Conservation (phyloP, 2,329 filamentous ascomycete genomes). For the Fusarium liriodendri region DNA sequence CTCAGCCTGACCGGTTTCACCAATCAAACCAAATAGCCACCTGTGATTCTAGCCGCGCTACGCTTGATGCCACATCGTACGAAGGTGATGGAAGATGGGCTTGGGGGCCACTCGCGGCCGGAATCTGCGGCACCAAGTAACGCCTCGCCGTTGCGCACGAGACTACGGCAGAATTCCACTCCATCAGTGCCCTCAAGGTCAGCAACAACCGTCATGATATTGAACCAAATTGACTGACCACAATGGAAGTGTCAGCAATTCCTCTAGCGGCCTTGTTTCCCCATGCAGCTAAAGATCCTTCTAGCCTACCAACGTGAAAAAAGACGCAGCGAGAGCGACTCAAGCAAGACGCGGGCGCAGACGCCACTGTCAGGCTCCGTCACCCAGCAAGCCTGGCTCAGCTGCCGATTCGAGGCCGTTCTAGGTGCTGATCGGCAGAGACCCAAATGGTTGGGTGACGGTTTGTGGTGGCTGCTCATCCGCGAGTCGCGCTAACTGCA, state of each 20-base stretch:
- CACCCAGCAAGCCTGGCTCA: conserved; percentile 14
- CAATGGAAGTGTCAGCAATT: conserved; percentile 6
- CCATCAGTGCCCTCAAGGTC: conserved; percentile 1
- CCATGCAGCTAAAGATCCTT: conserved; percentile 20
- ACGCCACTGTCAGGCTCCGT: conserved; percentile 35
- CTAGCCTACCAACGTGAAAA: conserved; percentile 23
- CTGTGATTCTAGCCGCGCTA: conserved; percentile 19
- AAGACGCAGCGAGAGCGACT: conserved; percentile 35
- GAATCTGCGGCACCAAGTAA: conserved; percentile 26
- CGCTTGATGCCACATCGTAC: conserved; percentile 2
- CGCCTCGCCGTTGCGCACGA: conserved; percentile 31
- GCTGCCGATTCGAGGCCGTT: conserved; percentile 36
- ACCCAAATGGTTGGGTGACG: conserved; percentile 33
- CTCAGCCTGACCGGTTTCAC: conserved; percentile 12
- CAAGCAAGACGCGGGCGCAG: conserved; percentile 25
- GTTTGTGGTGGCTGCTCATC: conserved; percentile 35
- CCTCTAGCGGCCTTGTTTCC: conserved; percentile 14
- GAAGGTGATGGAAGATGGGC: conserved; percentile 10
- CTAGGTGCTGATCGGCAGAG: conserved; percentile 37
- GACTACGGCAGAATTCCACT: not conserved
- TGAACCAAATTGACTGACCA: not conserved
- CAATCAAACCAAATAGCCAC: conserved; percentile 29
- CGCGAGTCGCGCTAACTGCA: conserved; percentile 36
- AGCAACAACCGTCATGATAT: not conserved
- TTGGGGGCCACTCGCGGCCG: conserved; percentile 13